A percentile compares a stretch with the other conserved stretches of the same genome.
Evolutionary conservation across 768 basidiomycete genomes (phyloP).

Genomic region (Leccinellum albellum): DNA sequence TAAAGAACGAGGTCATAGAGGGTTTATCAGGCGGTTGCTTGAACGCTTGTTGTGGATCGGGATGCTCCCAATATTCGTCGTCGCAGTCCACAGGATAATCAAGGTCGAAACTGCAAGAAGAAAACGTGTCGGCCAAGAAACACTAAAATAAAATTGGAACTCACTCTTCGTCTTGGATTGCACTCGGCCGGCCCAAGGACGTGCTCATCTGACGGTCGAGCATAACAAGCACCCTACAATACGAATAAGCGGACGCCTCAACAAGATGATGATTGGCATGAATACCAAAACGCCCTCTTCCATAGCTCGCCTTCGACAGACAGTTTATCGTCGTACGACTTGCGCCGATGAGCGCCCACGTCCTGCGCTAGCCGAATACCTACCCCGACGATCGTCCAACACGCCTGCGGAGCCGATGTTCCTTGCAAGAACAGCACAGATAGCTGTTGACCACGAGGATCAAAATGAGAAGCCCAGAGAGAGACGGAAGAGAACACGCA

Average conservation of each 20-base stretch:
- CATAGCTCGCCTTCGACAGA: conserved; percentile 56
- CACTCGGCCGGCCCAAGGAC: conserved; percentile 61
- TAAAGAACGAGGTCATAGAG: conserved; percentile 50
- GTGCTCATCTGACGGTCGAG: conserved; percentile 36
- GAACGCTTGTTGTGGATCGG: conserved; percentile 46
- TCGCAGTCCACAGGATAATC: conserved; percentile 64
- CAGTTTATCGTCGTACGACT: conserved; percentile 27
- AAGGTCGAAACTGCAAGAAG: conserved; percentile 50
- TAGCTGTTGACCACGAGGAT: conserved; percentile 35
- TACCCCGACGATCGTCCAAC: conserved; percentile 66
- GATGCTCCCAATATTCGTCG: conserved; percentile 62
- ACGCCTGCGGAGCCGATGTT: conserved; percentile 56
- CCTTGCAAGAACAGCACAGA: conserved; percentile 52
- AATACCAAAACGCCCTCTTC: conserved; percentile 52
- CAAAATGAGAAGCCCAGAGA: not conserved
- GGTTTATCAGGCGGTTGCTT: conserved; percentile 63
- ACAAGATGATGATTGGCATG: not conserved
- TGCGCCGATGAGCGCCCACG: conserved; percentile 50
- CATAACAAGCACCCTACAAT: conserved; percentile 28
- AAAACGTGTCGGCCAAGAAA: not conserved
- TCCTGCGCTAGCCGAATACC: conserved; percentile 58
- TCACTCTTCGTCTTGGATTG: conserved; percentile 70
- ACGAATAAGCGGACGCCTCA: not conserved
- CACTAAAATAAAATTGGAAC: conserved; percentile 18
- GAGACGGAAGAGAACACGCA: conserved; percentile 28